Base-by-base conservation (phyloP, 306 rosid genomes). In the Albizia julibrissin region DNA sequence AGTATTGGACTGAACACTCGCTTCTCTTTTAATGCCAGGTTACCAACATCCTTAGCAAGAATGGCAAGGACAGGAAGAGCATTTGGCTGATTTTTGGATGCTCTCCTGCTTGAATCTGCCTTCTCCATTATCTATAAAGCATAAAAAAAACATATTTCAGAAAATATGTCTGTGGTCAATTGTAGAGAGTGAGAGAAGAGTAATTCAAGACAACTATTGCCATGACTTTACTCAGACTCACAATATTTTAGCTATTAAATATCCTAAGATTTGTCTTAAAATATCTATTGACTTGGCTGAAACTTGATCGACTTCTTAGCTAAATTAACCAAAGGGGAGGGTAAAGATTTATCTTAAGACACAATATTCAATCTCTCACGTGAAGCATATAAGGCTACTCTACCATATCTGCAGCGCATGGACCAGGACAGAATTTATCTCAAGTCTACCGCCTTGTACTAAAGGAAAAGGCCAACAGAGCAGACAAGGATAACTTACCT, bases 71-170 rank as follows among this genome's bases (percentile, higher is more conserved):
- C 81, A 39, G 99, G 99, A 87, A 93, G 96, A 86, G 98, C 85
- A 80, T 93, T 93, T 58, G 94, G 93, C 85, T 87, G 98, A 87
- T 89, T 89, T 91, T 90, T 89, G 74, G 98, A 92, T 52, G 97
- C 95, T 90, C 99, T 95, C 87, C 99, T 86, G 90, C 98, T 95
- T 26, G 96, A 93, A 72, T 95, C 98, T 43, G 99, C 97, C 86
- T 84, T 92, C 89, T 95, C 99, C 99, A 95, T 95, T 87, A 86
- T 91, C 99, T 95, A 81, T 73, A 71, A 58, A n/a, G 80, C 69
- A 80, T 72, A 31, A 79, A 75, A 34, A 46, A 84, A 79, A 47
- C 61, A 83, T 76, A 82, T 72, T 84, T 87, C 84, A 84, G 76
- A 80, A 78, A 66, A 85, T 62, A 27, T 26, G 24, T 72, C 73